These are phyloP conservation scores for Trichothecium roseum DNA, from an alignment of 2,329 filamentous ascomycete genomes.

Conservation along the genomic window DNA sequence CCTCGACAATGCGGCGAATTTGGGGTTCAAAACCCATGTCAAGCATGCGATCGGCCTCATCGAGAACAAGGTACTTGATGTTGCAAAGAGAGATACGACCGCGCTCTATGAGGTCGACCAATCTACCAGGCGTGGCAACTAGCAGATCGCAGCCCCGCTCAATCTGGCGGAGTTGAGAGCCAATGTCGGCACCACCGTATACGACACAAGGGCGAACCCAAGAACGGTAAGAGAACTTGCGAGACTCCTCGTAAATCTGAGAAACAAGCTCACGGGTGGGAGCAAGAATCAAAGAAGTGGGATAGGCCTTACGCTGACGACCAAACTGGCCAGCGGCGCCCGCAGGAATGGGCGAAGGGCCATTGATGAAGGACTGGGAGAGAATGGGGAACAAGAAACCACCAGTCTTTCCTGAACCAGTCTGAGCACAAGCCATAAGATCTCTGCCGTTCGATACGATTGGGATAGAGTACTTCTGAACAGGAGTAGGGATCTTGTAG, in stretches of 20 bases:
- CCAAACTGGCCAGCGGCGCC: conserved; percentile 63
- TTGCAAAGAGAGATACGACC: conserved; percentile 94
- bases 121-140: conserved; percentile 91
- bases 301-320: conserved; percentile 95
- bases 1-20: conserved; percentile 96
- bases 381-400: conserved; percentile 99
- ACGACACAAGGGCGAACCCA: conserved; percentile 98
- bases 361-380: conserved; percentile 90
- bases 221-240: conserved; percentile 97
- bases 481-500: conserved; percentile 92
- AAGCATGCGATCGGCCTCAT: conserved; percentile 99
- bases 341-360: conserved; percentile 61
- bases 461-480: conserved; percentile 98
- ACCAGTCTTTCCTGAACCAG: conserved; percentile 98
- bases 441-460: conserved; percentile 98
- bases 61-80: conserved; percentile 98
- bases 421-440: conserved; percentile 99
- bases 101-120: conserved; percentile 96
- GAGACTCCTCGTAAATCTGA: conserved; percentile 94
- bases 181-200: conserved; percentile 98
- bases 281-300: conserved; percentile 89
- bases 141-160: conserved; percentile 94
- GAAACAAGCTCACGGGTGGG: conserved; percentile 97
- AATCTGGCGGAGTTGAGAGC: conserved; percentile 94
- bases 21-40: conserved; percentile 99